phyloP scores from a whole-genome alignment of 495 filamentous ascomycete genomes.

The Penicillium diatomitis region DNA sequence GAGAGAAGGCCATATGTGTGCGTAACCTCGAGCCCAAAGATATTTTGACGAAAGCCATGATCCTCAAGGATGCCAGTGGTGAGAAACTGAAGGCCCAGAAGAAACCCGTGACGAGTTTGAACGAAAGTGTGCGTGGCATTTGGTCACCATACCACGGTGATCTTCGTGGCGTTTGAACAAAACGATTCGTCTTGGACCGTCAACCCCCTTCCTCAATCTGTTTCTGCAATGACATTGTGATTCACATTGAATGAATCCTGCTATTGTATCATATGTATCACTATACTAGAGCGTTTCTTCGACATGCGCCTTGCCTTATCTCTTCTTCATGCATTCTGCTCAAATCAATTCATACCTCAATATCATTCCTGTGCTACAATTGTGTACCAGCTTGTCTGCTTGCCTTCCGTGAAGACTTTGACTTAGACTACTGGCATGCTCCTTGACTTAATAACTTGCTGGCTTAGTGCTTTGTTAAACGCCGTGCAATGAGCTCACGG shows the following conservation, averaged over 20 bases:
- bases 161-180: constrained; percentile 31
- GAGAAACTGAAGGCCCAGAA: constrained; percentile 72
- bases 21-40: constrained; percentile 73
- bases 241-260: constrained; percentile 2
- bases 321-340: constrained; percentile 5
- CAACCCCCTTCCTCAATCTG: background rate
- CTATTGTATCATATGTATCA: constrained; percentile 22
- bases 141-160: constrained; percentile 89
- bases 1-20: constrained; percentile 79
- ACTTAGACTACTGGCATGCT: too few relatives aligned
- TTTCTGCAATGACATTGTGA: constrained; percentile 9
- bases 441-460: too few relatives aligned
- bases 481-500: too few relatives aligned
- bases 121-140: constrained; percentile 86
- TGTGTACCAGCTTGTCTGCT: too few relatives aligned
- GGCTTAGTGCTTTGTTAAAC: too few relatives aligned
- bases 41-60: constrained; percentile 69
- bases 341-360: too few relatives aligned
- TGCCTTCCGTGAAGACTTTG: too few relatives aligned
- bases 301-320: constrained; percentile 3
- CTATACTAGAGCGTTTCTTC: constrained; percentile 18
- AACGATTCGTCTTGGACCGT: constrained; percentile 17
- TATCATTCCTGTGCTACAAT: too few relatives aligned
- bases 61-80: constrained; percentile 76
- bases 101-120: constrained; percentile 78